Conservation (phyloP, 2,329 filamentous ascomycete species). For the Dothistroma pini region DNA sequence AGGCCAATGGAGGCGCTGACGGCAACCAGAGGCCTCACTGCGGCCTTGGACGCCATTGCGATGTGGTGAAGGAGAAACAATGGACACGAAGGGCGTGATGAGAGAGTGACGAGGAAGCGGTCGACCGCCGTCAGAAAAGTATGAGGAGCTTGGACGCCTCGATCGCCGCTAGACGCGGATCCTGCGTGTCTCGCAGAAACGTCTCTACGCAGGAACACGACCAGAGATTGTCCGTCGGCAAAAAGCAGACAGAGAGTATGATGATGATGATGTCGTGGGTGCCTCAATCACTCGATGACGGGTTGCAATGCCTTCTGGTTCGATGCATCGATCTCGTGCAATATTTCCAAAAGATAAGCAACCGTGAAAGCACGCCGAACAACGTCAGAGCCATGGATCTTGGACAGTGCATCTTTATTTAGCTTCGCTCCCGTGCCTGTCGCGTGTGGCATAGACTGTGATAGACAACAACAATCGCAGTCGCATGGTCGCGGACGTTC, state of each 20-base stretch:
- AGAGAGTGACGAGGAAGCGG: background rate
- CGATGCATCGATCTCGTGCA: background rate
- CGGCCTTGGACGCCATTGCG: slow-evolving; percentile 28
- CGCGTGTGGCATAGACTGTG: background rate
- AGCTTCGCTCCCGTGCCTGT: background rate
- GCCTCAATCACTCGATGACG: background rate
- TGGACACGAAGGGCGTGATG: background rate
- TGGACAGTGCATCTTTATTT: background rate
- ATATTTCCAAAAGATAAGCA: background rate
- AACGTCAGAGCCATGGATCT: background rate
- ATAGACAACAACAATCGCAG: background rate
- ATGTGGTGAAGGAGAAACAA: background rate
- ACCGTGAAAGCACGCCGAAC: background rate
- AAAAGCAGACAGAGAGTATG: background rate
- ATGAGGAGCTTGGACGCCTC: background rate
- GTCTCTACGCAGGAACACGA: background rate
- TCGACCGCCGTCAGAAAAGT: background rate
- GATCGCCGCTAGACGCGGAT: background rate
- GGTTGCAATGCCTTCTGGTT: too few species aligned
- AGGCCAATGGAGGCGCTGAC: slow-evolving; percentile 24
- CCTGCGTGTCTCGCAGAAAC: background rate
- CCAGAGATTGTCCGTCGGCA: background rate
- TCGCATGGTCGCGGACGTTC: slow-evolving; percentile 1
- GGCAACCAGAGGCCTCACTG: slow-evolving; percentile 26
- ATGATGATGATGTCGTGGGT: background rate